Conservation (phyloP, 1,284 basidiomycete genomes). For the Malassezia restricta region DNA sequence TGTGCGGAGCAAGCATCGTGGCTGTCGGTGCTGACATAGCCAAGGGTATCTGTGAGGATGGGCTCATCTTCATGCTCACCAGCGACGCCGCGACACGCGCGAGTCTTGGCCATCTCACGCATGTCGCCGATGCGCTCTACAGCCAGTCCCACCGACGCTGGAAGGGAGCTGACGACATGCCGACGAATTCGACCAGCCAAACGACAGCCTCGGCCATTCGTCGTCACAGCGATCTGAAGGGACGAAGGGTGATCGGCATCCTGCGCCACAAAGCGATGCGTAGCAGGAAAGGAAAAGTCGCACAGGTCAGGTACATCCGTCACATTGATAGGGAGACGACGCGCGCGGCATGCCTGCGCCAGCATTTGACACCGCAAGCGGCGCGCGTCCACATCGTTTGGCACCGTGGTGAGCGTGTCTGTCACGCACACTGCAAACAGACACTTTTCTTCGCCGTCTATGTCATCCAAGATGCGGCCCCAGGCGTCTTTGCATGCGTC, state of each 20-base stretch:
- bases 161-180: conserved; percentile 66
- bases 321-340: conserved; percentile 66
- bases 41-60: not conserved
- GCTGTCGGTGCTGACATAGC: not conserved
- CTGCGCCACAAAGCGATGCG: conserved; percentile 60
- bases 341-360: conserved; percentile 21
- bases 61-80: conserved; percentile 9
- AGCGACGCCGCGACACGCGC: conserved; percentile 17
- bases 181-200: conserved; percentile 67
- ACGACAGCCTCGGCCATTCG: conserved; percentile 82
- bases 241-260: conserved; percentile 47
- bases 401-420: conserved; percentile 30
- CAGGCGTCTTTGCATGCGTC: not conserved
- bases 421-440: conserved; percentile 43
- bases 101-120: conserved; percentile 55
- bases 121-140: conserved; percentile 65
- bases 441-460: conserved; percentile 10
- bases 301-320: conserved; percentile 75
- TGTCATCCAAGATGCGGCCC: not conserved
- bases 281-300: conserved; percentile 77
- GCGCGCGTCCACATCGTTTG: conserved; percentile 15
- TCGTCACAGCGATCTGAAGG: conserved; percentile 75
- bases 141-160: conserved; percentile 63
- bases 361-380: conserved; percentile 19
- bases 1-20: conserved; percentile 16